Evolutionary conservation across 129 eudicot genomes (phyloP).

Genomic region (Flaveria robusta): DNA sequence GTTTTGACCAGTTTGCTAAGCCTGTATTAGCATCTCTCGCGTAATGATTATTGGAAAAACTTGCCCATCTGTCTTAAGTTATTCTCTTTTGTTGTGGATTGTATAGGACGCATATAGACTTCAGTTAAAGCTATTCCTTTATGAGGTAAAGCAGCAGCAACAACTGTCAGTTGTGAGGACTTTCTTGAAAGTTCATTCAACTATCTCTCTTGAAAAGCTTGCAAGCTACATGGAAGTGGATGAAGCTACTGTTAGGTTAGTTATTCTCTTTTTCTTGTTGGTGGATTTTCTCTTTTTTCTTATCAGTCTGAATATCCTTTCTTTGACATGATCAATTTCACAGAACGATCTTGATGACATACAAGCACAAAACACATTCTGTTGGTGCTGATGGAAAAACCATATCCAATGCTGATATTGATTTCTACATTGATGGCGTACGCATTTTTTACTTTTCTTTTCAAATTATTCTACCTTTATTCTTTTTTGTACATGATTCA

Average conservation of each 20-base stretch:
- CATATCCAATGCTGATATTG: slow-evolving; percentile 81
- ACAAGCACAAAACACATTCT: slow-evolving; percentile 93
- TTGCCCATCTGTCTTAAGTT: neutral
- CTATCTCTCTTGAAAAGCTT: slow-evolving; percentile 78
- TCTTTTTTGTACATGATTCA: neutral
- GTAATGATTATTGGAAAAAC: neutral
- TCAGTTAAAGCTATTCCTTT: slow-evolving; percentile 85
- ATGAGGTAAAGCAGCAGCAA: slow-evolving; percentile 96
- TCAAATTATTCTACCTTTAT: neutral
- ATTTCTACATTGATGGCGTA: slow-evolving; percentile 87
- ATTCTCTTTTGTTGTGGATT: neutral
- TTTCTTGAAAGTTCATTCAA: slow-evolving; percentile 81
- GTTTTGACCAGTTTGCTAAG: neutral
- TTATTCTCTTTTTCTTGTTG: neutral
- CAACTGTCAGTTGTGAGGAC: slow-evolving; percentile 71
- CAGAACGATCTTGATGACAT: slow-evolving; percentile 95
- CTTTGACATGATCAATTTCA: slow-evolving; percentile 4
- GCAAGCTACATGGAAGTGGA: slow-evolving; percentile 93
- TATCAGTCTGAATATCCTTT: neutral
- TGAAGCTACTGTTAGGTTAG: slow-evolving; percentile 78
- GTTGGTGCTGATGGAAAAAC: slow-evolving; percentile 80
- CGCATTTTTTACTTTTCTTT: neutral
- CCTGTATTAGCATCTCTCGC: neutral
- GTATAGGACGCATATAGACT: slow-evolving; percentile 93
- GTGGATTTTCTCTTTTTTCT: neutral